These are phyloP conservation scores for Orbilia blumenaviensis DNA, from an alignment of 2,329 filamentous ascomycete genomes.

Conservation along the genomic window DNA sequence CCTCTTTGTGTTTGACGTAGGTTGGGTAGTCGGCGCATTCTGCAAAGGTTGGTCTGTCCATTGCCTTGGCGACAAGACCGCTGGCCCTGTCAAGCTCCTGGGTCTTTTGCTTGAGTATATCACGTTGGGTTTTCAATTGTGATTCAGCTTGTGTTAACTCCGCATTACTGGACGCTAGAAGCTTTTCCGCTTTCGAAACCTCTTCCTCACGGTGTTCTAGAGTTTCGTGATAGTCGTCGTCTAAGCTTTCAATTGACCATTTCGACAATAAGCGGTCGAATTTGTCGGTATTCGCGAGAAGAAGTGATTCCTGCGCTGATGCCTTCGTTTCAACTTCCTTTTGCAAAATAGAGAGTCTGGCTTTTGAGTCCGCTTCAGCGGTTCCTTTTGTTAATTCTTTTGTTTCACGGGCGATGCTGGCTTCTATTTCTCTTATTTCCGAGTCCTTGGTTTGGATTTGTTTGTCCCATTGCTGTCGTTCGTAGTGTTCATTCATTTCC, in stretches of 20 bases:
- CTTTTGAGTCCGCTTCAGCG: constrained; percentile 80
- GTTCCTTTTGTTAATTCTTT: constrained; percentile 86
- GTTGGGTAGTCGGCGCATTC: constrained; percentile 43
- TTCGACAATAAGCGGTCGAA: constrained; percentile 71
- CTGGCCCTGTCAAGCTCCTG: constrained; percentile 64
- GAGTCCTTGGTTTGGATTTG: constrained; percentile 74
- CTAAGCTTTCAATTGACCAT: constrained; percentile 77
- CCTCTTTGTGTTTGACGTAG: constrained; percentile 63
- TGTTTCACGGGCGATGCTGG: constrained; percentile 75
- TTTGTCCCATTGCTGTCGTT: constrained; percentile 73
- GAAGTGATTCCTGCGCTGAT: constrained; percentile 28
- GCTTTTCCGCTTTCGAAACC: constrained; percentile 53
- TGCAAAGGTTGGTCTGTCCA: constrained; percentile 25
- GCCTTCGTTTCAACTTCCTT: constrained; percentile 79
- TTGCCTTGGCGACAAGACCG: constrained; percentile 21
- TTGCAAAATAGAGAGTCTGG: constrained; percentile 81
- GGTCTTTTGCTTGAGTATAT: constrained; percentile 68
- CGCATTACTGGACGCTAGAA: constrained; percentile 36
- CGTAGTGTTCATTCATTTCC: constrained; percentile 71
- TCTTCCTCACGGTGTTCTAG: constrained; percentile 57
- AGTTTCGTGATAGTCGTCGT: constrained; percentile 71
- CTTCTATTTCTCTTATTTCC: constrained; percentile 75
- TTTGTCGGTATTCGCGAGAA: constrained; percentile 68
- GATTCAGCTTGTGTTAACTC: constrained; percentile 49
- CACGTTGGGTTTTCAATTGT: constrained; percentile 55